These are phyloP conservation scores for Beauveria australis DNA, from an alignment of 2,329 filamentous ascomycete genomes.

Conservation along the genomic window DNA sequence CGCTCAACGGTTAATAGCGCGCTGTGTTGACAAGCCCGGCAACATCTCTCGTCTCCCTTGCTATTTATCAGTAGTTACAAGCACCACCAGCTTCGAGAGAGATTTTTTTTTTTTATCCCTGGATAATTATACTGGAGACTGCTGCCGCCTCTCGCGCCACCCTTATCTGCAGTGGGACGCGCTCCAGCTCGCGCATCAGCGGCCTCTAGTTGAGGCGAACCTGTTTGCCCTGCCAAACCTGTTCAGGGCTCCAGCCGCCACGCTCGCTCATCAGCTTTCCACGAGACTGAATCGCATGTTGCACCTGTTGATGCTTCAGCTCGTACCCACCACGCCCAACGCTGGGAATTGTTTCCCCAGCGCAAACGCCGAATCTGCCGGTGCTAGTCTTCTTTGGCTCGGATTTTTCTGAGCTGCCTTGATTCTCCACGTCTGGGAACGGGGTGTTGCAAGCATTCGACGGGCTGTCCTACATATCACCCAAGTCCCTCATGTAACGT, in stretches of 20 bases:
- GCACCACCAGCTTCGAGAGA: background rate
- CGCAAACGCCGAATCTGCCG: background rate
- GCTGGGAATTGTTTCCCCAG: background rate
- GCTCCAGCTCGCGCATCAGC: background rate
- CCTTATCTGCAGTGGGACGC: conserved; percentile 1
- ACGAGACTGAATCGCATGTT: conserved; percentile 4
- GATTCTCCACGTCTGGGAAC: no score
- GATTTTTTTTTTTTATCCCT: no score
- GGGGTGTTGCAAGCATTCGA: no score
- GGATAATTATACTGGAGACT: background rate
- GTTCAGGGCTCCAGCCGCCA: background rate
- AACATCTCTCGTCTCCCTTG: no score
- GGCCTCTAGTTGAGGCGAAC: conserved; percentile 1
- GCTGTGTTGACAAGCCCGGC: no score
- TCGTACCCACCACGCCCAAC: background rate
- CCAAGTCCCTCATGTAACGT: background rate
- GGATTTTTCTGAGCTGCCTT: no score
- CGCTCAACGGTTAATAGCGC: no score
- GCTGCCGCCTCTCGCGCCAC: background rate
- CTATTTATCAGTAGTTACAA: no score
- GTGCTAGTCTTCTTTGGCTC: background rate
- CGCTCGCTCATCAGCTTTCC: background rate
- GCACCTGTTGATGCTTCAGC: background rate
- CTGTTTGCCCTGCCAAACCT: background rate
- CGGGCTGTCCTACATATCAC: no score